Conservation (phyloP, 169 alveolate species). For the Plasmodium vivax region DNA sequence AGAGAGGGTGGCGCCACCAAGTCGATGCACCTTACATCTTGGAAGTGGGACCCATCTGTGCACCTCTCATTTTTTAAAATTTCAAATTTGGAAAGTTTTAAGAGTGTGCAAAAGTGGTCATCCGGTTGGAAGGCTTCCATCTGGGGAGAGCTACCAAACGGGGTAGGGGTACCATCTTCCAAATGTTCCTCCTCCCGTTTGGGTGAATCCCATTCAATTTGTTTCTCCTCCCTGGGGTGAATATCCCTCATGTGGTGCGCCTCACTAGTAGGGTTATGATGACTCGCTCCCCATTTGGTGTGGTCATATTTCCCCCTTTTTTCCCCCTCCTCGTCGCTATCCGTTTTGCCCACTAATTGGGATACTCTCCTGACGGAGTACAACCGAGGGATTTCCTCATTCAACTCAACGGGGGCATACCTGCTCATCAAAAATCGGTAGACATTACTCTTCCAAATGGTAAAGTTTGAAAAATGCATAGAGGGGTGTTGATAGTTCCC, state of each 20-base stretch:
- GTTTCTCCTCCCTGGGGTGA: neutral
- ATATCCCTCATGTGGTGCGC: neutral
- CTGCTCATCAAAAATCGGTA: conserved; percentile 42
- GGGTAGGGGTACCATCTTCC: neutral
- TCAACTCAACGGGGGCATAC: conserved; percentile 2
- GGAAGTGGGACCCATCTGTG: conserved; percentile 8
- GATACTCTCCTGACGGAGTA: neutral
- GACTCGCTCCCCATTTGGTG: neutral
- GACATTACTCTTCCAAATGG: conserved; percentile 47
- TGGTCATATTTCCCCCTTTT: neutral
- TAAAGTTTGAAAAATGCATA: conserved; percentile 69
- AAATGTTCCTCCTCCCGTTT: neutral
- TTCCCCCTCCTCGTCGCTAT: too few species aligned
- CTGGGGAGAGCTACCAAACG: neutral
- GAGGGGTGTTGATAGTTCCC: conserved; percentile 73
- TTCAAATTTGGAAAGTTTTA: conserved; percentile 23
- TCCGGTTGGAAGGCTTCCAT: conserved; percentile 1
- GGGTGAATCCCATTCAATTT: neutral
- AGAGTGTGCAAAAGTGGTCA: conserved; percentile 17
- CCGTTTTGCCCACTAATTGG: neutral
- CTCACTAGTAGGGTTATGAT: neutral
- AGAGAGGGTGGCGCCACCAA: conserved; percentile 1
- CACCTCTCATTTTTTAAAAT: conserved; percentile 41
- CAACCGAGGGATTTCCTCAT: neutral
- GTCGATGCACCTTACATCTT: conserved; percentile 51